Evolutionary conservation across 1,284 basidiomycete species (phyloP), one percentile per base, ranked within the genome.

Genomic region (Melampsora larici-populina): DNA sequence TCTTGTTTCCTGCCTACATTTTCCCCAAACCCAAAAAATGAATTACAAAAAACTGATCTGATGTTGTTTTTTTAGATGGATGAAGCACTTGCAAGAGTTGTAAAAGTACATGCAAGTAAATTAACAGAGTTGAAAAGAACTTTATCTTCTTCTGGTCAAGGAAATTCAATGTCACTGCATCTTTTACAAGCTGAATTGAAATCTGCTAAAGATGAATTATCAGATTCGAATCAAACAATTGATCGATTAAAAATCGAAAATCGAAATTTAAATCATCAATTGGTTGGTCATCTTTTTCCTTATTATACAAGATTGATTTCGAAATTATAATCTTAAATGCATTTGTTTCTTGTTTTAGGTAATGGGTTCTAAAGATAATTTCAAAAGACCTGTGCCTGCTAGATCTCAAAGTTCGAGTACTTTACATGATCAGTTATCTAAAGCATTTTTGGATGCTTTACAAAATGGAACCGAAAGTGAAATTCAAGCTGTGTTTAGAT

Each of bases 181-280:
- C 60, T 77, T 55, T 48, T 77, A 24, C 74, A 77, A 51, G 74
- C 66, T 33, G 74, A 77, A 49, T 68, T 77, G 31, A 69, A 77
- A 36, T 24, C 60, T 5, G 48, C 67, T 9, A 65, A 77, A 36
- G 67, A 69, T 49, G 43, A 63, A 26, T 40, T 55, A 55, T 55
- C 21, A 26, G 51, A 55, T 21, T 55, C 51, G 24, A 55, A 26
- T 1, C 18, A 21, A 13, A 26, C 18, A 17, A 21, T 55, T 21
- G 51, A 55, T 21, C 51, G 51, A 17, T 21, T 55, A 7, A 55
- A 55, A 26, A 55, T 21, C 18, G 51, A 55, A 21, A 55, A 55
- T 55, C 51, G 51, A 17, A 26, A 21, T 55, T 26, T 55, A 55
- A 55, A 26, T 21, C 18, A 55, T 55, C 51, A 55, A 26, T 55